phyloP scores from a whole-genome alignment of 2,329 filamentous ascomycete species.

The Domatiomyces globalis region DNA sequence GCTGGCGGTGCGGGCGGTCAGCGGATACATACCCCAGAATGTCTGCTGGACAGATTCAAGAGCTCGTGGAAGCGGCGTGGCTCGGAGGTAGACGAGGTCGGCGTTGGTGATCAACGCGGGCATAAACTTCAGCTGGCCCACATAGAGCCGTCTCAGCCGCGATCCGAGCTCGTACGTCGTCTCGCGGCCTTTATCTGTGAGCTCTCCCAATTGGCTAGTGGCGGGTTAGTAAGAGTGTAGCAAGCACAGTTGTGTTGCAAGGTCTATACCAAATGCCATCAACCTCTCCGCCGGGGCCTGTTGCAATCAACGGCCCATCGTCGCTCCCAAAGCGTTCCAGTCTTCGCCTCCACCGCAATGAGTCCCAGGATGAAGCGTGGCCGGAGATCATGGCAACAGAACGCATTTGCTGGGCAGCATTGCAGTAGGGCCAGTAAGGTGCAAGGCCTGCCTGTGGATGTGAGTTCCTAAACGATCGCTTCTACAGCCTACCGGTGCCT shows the following conservation, averaged over 20 bases:
- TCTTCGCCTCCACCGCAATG: constrained; percentile 51
- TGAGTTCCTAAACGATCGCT: constrained; percentile 13
- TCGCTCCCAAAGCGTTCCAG: constrained; percentile 67
- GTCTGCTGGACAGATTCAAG: constrained; percentile 65
- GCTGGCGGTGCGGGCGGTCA: constrained; percentile 32
- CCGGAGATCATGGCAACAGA: constrained; percentile 44
- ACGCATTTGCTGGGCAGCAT: constrained; percentile 56
- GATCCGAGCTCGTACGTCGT: constrained; percentile 56
- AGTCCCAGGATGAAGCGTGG: constrained; percentile 41
- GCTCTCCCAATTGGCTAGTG: constrained; percentile 42
- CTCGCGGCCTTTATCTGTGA: constrained; percentile 60
- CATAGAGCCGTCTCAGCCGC: constrained; percentile 56
- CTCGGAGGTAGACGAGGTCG: constrained; percentile 56
- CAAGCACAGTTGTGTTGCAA: background rate
- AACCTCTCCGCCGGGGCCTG: constrained; percentile 53
- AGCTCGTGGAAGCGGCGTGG: constrained; percentile 61
- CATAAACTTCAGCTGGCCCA: constrained; percentile 60
- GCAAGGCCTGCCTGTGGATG: constrained; percentile 32
- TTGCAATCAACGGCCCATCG: constrained; percentile 55
- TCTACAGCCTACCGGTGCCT: constrained; percentile 12
- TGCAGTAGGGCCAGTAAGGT: constrained; percentile 79
- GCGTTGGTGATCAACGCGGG: constrained; percentile 42
- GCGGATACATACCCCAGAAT: constrained; percentile 61
- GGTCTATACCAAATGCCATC: constrained; percentile 65
- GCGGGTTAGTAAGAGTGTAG: background rate